Percentiles rank a stretch among this genome's conserved stretches.
Evolutionary conservation across 2,329 filamentous ascomycete genomes (phyloP).

Genomic region (Talaromyces amestolkiae): DNA sequence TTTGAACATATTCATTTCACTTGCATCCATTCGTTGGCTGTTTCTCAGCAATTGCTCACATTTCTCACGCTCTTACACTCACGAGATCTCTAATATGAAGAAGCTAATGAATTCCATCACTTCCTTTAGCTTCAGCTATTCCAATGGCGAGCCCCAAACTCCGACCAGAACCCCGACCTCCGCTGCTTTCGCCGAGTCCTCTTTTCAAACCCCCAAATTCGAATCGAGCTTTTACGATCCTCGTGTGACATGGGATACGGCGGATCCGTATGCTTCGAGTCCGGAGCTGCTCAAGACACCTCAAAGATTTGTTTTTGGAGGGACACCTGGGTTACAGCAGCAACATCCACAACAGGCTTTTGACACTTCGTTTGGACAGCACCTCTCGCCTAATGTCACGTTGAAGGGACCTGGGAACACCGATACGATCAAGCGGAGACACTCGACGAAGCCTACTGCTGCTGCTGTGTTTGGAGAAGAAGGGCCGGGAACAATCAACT

Average conservation of each 20-base stretch:
- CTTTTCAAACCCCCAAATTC: slow-evolving; percentile 47
- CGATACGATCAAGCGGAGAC: slow-evolving; percentile 35
- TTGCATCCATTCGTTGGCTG: background rate
- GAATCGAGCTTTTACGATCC: slow-evolving; percentile 49
- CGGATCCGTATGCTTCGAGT: slow-evolving; percentile 48
- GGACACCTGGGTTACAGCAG: slow-evolving; percentile 27
- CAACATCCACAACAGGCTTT: slow-evolving; percentile 13
- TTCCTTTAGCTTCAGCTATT: slow-evolving; percentile 46
- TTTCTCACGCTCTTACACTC: background rate
- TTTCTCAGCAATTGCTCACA: background rate
- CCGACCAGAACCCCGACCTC: slow-evolving; percentile 46
- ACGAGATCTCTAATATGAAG: slow-evolving; percentile 22
- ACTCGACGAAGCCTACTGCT: slow-evolving; percentile 29
- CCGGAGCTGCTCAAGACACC: slow-evolving; percentile 46
- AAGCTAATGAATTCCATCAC: slow-evolving; percentile 34
- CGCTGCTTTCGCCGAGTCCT: slow-evolving; percentile 34
- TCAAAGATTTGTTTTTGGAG: slow-evolving; percentile 37
- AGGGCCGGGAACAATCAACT: slow-evolving; percentile 34
- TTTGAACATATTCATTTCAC: background rate
- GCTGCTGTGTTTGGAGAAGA: slow-evolving; percentile 30
- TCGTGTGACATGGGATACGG: slow-evolving; percentile 47
- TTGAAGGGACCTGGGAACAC: slow-evolving; percentile 28
- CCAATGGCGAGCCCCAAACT: slow-evolving; percentile 48
- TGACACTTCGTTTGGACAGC: slow-evolving; percentile 17
- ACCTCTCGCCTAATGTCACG: slow-evolving; percentile 19